Evolutionary conservation across 2,329 filamentous ascomycete genomes (phyloP).

Genomic region (Zasmidium angulare): DNA sequence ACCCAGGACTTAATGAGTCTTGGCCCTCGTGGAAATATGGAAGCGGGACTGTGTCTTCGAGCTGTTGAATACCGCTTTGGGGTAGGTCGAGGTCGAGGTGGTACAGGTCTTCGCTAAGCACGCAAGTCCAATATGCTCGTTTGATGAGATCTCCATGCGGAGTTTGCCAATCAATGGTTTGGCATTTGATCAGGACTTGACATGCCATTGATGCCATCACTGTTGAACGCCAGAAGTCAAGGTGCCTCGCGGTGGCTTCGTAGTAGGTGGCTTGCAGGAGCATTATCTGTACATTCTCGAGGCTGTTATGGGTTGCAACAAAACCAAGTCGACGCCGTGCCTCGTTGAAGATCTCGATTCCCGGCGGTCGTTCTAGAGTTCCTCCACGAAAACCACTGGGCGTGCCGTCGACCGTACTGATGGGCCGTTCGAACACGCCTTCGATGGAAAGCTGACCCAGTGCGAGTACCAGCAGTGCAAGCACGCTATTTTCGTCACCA

Average conservation of each 20-base stretch:
- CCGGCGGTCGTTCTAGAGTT: slow-evolving; percentile 52
- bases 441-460: slow-evolving; percentile 60
- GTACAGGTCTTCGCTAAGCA: slow-evolving; percentile 50
- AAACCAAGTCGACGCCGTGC: slow-evolving; percentile 61
- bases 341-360: slow-evolving; percentile 62
- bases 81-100: slow-evolving; percentile 61
- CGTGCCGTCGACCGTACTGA: slow-evolving; percentile 46
- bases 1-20: slow-evolving; percentile 27
- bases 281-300: slow-evolving; percentile 61
- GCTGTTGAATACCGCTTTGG: slow-evolving; percentile 53
- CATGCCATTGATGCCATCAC: slow-evolving; percentile 58
- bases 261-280: slow-evolving; percentile 50
- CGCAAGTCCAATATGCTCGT: slow-evolving; percentile 59
- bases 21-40: slow-evolving; percentile 53
- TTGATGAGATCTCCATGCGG: slow-evolving; percentile 54
- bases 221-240: slow-evolving; percentile 63
- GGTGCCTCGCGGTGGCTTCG: slow-evolving; percentile 25
- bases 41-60: slow-evolving; percentile 56
- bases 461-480: slow-evolving; percentile 59
- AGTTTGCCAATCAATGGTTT: slow-evolving; percentile 48
- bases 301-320: slow-evolving; percentile 53
- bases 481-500: slow-evolving; percentile 49
- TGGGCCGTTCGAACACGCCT: slow-evolving; percentile 48
- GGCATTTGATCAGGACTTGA: slow-evolving; percentile 55
- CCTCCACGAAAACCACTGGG: slow-evolving; percentile 57